Evolutionary conservation across 2,329 filamentous ascomycete species (phyloP), one percentile per base, ranked within the genome.

Genomic region (Microsporum canis): DNA sequence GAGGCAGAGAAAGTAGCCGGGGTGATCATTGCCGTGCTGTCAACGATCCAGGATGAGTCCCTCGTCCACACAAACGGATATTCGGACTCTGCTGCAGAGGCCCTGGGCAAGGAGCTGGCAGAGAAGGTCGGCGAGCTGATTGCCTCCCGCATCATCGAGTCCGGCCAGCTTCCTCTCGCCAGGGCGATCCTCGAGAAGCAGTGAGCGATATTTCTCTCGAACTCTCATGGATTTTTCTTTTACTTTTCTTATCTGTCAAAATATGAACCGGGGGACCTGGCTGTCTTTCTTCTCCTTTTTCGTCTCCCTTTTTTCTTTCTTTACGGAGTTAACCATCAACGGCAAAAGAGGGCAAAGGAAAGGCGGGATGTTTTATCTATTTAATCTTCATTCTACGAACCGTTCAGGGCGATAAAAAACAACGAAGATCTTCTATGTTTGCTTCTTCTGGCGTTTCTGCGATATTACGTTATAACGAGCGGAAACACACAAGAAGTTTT

Each of bases 1-100:
- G 84, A 87, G 64, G 82, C 84, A 0, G 82, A 85, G 66, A 80
- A 81, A 68, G 81, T 88, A 0, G 72, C 87, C 12, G 75, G 69
- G 4, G 80, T 82, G 1, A 74, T 89, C 14, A 69, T 87, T 36
- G 76, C 77, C 59, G 80, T 81, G 0, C 72, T 89, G 60, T 75
- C 78, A 34, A 77, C 75, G 4, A 68, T 88, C 29, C 79, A 80
- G 61, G 75, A 78, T 58, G 78, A 81, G 27, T 71, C 69, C 17
- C 62, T 68, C 7, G 68, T 71, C 4, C 66, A 74, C 43, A 69
- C 71, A 39, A 79, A 79, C 66, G 76, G 76, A 0, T 68, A 74
- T 60, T 66, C 68, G 5, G 71, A 71, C 41, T 68, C 68, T 14
- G 69, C 75, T 17, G 71, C 70, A 23, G 73, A 71, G 10, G 73